phyloP scores from a whole-genome alignment of 1,139 yeast genomes.

The Sugiyamaella pinicola region DNA sequence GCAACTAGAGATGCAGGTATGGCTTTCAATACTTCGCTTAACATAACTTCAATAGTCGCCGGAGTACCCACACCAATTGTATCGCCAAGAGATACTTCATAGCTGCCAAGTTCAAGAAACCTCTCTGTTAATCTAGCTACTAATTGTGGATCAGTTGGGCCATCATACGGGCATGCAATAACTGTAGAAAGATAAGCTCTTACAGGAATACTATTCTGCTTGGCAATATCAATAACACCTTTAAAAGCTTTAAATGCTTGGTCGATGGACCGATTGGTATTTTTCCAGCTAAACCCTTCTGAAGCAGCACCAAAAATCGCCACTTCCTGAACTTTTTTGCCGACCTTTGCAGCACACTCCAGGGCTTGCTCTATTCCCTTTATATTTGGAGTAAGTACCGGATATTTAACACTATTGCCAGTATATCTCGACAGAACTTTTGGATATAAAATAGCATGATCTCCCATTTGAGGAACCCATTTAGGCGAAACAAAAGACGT shows the following conservation, averaged over 20 bases:
- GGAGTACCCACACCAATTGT: constrained; percentile 46
- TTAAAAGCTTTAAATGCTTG: constrained; percentile 37
- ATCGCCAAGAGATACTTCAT: constrained; percentile 44
- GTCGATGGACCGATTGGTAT: constrained; percentile 40
- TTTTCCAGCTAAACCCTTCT: constrained; percentile 41
- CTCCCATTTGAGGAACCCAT: constrained; percentile 45
- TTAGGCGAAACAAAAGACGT: constrained; percentile 45
- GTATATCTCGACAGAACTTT: constrained; percentile 28
- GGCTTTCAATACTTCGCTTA: constrained; percentile 33
- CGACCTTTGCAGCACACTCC: constrained; percentile 29
- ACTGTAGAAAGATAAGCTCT: constrained; percentile 44
- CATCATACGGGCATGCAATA: constrained; percentile 44
- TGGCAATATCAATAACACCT: constrained; percentile 37
- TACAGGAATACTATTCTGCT: constrained; percentile 33
- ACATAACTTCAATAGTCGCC: constrained; percentile 35
- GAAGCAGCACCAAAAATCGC: constrained; percentile 44
- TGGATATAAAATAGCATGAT: constrained; percentile 31
- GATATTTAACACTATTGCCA: constrained; percentile 36
- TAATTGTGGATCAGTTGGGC: constrained; percentile 39
- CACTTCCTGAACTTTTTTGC: constrained; percentile 35
- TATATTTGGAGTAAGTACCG: constrained; percentile 41
- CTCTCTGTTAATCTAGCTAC: constrained; percentile 39
- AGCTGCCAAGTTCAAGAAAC: constrained; percentile 42
- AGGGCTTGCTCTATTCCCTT: constrained; percentile 41
- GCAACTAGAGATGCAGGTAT: constrained; percentile 39